Evolutionary conservation across 345 rosid species (phyloP).

Genomic region (Aquilaria malaccensis): DNA sequence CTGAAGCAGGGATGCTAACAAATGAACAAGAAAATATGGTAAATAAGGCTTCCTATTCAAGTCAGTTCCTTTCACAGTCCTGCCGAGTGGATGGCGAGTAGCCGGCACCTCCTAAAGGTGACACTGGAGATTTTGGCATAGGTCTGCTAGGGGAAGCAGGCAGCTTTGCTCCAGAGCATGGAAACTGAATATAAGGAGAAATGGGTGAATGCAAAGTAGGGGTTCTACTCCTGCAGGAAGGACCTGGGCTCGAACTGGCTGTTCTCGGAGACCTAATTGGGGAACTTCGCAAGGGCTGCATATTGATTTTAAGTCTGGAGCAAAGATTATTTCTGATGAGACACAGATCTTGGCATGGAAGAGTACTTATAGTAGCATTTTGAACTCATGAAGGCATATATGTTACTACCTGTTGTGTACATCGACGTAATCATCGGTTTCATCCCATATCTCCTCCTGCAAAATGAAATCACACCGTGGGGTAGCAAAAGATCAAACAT

Average conservation of each 20-base stretch:
- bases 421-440: constrained; percentile 60
- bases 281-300: constrained; percentile 30
- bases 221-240: constrained; percentile 35
- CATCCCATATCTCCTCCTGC: constrained; percentile 77
- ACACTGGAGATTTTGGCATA: constrained; percentile 19
- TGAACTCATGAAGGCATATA: not conserved
- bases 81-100: constrained; percentile 25
- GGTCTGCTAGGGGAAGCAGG: constrained; percentile 40
- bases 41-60: not conserved
- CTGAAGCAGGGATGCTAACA: not conserved
- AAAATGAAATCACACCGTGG: constrained; percentile 2
- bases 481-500: not conserved
- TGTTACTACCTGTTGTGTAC: constrained; percentile 42
- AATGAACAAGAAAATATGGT: not conserved
- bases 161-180: constrained; percentile 38
- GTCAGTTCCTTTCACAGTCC: constrained; percentile 19
- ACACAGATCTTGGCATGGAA: not conserved
- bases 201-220: constrained; percentile 48
- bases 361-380: not conserved
- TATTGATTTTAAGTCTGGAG: constrained; percentile 50
- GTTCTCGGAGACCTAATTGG: constrained; percentile 29
- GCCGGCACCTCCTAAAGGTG: constrained; percentile 10
- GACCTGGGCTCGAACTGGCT: constrained; percentile 31
- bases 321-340: not conserved
- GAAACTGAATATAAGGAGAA: constrained; percentile 39